phyloP scores from a whole-genome alignment of 2,329 filamentous ascomycete genomes.

The Paecilomyces niveus region DNA sequence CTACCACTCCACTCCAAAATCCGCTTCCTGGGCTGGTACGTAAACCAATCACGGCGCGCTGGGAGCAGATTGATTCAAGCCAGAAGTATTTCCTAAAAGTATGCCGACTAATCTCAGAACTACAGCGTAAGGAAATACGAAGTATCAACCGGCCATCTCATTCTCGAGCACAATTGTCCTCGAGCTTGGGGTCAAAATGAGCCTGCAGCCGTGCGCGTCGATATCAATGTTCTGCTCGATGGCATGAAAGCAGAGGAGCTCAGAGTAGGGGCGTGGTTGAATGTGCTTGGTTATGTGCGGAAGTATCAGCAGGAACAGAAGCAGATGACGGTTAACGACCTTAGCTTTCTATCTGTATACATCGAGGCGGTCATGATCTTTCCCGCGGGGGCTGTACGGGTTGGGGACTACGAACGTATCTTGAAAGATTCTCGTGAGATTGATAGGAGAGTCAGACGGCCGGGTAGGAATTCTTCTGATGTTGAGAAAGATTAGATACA shows the following conservation, averaged over 20 bases:
- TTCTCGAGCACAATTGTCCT: conserved; percentile 62
- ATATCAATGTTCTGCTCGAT: conserved; percentile 65
- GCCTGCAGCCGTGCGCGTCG: conserved; percentile 51
- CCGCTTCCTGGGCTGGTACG: conserved; percentile 86
- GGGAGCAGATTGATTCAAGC: neutral
- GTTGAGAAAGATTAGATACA: neutral
- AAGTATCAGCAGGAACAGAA: conserved; percentile 23
- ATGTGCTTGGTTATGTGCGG: conserved; percentile 72
- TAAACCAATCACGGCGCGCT: conserved; percentile 6
- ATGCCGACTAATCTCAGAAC: neutral
- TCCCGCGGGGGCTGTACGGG: conserved; percentile 64
- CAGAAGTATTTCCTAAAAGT: neutral
- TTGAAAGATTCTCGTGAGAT: conserved; percentile 35
- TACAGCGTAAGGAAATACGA: conserved; percentile 54
- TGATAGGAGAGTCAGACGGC: conserved; percentile 19
- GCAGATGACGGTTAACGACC: conserved; percentile 9
- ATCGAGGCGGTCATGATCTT: conserved; percentile 75
- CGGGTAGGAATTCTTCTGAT: conserved; percentile 1
- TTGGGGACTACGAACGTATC: conserved; percentile 63
- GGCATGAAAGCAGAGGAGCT: conserved; percentile 57
- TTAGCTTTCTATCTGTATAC: conserved; percentile 19
- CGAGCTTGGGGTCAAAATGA: conserved; percentile 16
- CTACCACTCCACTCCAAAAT: conserved; percentile 64
- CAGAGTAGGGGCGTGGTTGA: conserved; percentile 76
- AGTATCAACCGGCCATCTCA: conserved; percentile 52